These are phyloP conservation scores for Trichoderma sp. DNA, from an alignment of 2,329 filamentous ascomycete species.

Conservation along the genomic window DNA sequence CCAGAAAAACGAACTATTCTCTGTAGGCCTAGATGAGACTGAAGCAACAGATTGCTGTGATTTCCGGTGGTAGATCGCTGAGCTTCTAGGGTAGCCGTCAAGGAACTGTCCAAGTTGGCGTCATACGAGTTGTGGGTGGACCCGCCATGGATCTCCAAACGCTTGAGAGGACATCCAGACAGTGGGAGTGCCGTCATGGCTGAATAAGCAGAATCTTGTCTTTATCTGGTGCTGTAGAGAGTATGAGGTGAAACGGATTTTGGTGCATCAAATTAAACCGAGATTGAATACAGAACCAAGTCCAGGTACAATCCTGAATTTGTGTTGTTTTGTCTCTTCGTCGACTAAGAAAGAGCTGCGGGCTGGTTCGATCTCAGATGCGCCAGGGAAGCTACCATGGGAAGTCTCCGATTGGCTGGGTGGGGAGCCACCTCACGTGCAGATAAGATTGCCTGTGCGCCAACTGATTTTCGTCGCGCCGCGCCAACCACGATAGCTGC, in stretches of 20 bases:
- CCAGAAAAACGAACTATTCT: slow-evolving; percentile 35
- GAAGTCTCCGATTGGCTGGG: slow-evolving; percentile 36
- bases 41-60: slow-evolving; percentile 35
- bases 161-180: slow-evolving; percentile 37
- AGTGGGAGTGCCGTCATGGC: slow-evolving; percentile 40
- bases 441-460: slow-evolving; percentile 29
- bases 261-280: background rate
- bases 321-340: background rate
- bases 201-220: background rate
- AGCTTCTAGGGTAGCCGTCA: slow-evolving; percentile 39
- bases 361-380: slow-evolving; percentile 17
- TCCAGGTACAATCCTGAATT: background rate
- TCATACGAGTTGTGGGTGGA: slow-evolving; percentile 33
- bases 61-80: slow-evolving; percentile 31
- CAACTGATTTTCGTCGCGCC: slow-evolving; percentile 33
- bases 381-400: slow-evolving; percentile 26
- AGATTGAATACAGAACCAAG: background rate
- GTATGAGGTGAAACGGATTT: background rate
- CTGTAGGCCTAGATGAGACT: slow-evolving; percentile 34
- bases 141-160: slow-evolving; percentile 39
- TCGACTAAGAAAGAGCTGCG: background rate
- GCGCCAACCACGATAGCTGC: slow-evolving; percentile 29
- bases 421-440: slow-evolving; percentile 26
- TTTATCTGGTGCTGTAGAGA: background rate
- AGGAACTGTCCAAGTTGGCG: slow-evolving; percentile 30